Evolutionary conservation across 2,329 filamentous ascomycete genomes (phyloP), one percentile per base, ranked within the genome.

Genomic region (Exophiala dermatitidis): DNA sequence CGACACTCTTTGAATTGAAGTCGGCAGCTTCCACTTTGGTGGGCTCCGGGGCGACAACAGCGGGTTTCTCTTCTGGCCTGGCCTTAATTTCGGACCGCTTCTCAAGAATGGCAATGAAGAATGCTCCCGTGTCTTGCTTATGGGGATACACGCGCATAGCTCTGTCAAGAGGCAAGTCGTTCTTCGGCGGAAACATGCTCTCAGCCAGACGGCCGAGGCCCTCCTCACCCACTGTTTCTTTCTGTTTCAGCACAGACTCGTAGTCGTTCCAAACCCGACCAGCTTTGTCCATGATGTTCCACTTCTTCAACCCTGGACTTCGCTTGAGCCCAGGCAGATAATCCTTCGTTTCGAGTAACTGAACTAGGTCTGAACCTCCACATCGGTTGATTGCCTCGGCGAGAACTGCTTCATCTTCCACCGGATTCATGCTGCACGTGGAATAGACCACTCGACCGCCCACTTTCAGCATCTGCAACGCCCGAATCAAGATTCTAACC

Each of bases 381-480:
- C 90, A 97, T 52, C 90, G 81, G 63, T 90, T 86, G 63, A 98
- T 90, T 7, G 93, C 93, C 29, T 86, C 85, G 1, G 88, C 83
- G 56, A 98, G 77, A 10, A 97, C 90, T 4, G 93, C 85, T 72
- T 98, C 93, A 66, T 98, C 95, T 75, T 98, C 93, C 30, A 97
- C 83, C 0, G 93, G 93, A 72, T 98, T 98, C 87, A 98, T 89
- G 70, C 90, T 96, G 78, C 93, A 98, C 19, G 93, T 98, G 2
- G 91, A 97, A 74, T 97, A 98, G 48, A 98, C 91, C 30, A 97
- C 88, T 59, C 90, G 83, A 48, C 93, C 93, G 38, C 93, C 91
- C 52, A 89, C 86, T 76, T 96, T 97, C 61, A 98, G 81, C 83
- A 98, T 89, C 72, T 97, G 91, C 48, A 98, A 77, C 32, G 93